Base-by-base conservation (phyloP, 225 moss, liverwort and hornwort species). In the Rhytidiadelphus loreus region DNA sequence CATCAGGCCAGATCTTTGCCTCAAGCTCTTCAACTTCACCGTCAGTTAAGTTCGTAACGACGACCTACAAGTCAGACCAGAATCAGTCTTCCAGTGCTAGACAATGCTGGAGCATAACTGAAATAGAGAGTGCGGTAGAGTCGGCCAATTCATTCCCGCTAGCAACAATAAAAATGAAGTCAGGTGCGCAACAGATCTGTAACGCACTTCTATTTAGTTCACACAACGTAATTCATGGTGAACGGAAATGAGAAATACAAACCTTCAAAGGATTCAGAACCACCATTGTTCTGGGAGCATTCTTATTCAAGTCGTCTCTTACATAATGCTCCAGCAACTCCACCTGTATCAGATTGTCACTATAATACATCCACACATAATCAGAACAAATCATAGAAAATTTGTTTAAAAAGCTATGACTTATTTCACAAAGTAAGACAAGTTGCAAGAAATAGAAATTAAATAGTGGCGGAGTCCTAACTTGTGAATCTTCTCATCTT, bases 291-390 rank as follows among this genome's bases (percentile, higher is more conserved):
- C 98, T 94, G 50, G 97, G 94, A 76, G 96, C 96, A 83, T 93
- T 97, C 87, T 84, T 95, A 66, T 99, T 96, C 89, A 99, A 90
- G 85, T 97, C 95, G 85, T 96, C 96, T 89, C 98, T 92, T 75
- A 96, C 96, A 88, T 95, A 99, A 91, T 99, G 97, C 87, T 99
- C 98, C 77, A 99, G 91, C 90, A 99, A 93, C 88, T 99, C 98
- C 87, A 92, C 93, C 85, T 96, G 93, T 82, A 99, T 99, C 79
- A 99, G 71, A 91, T 99, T 99, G 87, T 97, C 98, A 95, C 98
- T 99, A 76, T 41, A 89, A 89, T 65, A 84, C 84, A 88, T 86
- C 62, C 80, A 84, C 33, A 32, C 20, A 91, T 33, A 28, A 88
- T 86, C 55, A 91, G 78, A 83, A 83, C 64, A 76, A 24, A 57